A percentile compares a stretch with the other conserved stretches of the same genome.
Conservation (phyloP, 805 yeast species). For the Yarrowia sp. region DNA sequence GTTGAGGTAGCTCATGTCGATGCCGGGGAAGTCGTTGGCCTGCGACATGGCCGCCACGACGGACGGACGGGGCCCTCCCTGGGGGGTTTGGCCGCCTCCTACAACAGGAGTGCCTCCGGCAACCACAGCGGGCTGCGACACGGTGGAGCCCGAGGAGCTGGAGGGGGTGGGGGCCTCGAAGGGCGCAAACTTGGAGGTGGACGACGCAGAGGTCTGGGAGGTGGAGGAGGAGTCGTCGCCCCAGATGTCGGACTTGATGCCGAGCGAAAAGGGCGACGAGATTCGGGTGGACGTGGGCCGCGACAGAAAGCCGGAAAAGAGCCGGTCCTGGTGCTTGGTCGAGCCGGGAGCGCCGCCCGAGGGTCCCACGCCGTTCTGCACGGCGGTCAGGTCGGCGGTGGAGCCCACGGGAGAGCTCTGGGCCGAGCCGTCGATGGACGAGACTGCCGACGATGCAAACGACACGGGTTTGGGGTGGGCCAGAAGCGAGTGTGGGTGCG, state of each 20-base stretch:
- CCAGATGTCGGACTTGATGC: constrained; percentile 39
- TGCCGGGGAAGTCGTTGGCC: constrained; percentile 34
- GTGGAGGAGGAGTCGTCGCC: constrained; percentile 37
- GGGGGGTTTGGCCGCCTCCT: too few species aligned
- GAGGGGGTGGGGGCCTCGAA: constrained; percentile 33
- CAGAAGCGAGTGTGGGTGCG: constrained; percentile 28
- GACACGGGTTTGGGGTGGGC: constrained; percentile 38
- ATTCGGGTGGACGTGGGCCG: constrained; percentile 37
- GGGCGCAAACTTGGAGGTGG: constrained; percentile 39
- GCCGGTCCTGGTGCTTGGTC: constrained; percentile 26
- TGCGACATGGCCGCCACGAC: constrained; percentile 30
- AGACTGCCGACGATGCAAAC: constrained; percentile 22
- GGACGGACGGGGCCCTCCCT: not conserved
- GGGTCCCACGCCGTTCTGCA: not conserved
- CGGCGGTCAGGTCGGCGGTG: constrained; percentile 12
- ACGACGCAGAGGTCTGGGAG: constrained; percentile 29
- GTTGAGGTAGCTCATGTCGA: constrained; percentile 37
- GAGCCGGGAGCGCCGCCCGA: not conserved
- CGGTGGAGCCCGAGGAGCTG: not conserved
- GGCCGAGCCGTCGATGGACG: constrained; percentile 16
- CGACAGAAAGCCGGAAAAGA: constrained; percentile 32
- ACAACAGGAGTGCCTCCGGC: too few species aligned
- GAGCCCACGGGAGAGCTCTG: constrained; percentile 20
- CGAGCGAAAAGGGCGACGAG: constrained; percentile 39
- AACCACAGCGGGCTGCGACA: not conserved